Evolutionary conservation across 345 rosid genomes (phyloP).

Genomic region (Citrus cavaleriei): DNA sequence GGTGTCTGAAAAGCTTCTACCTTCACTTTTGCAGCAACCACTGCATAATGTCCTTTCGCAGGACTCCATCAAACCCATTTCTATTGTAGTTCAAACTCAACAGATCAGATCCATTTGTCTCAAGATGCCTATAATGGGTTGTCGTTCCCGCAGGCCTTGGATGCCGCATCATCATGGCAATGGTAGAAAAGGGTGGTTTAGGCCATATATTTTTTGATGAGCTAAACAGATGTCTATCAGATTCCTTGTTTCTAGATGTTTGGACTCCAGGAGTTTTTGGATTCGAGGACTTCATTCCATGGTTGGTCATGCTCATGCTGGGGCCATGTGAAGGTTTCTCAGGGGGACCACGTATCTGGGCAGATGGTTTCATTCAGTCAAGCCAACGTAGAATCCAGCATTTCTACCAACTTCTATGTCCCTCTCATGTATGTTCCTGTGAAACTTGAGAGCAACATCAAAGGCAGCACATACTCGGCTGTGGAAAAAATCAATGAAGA

Average conservation of each 20-base stretch:
- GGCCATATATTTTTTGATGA: conserved; percentile 38
- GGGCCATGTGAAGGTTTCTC: conserved; percentile 26
- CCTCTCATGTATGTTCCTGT: conserved; percentile 13
- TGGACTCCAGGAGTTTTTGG: conserved; percentile 35
- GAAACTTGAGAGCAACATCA: too few species aligned
- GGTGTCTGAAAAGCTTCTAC: background rate
- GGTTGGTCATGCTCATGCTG: conserved; percentile 38
- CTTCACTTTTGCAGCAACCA: conserved; percentile 49
- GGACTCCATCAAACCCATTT: conserved; percentile 36
- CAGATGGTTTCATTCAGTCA: conserved; percentile 80
- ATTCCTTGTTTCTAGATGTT: conserved; percentile 40
- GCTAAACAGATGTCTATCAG: conserved; percentile 51
- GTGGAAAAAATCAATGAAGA: too few species aligned
- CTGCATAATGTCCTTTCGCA: conserved; percentile 71
- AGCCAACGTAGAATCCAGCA: conserved; percentile 83
- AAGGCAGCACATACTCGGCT: too few species aligned
- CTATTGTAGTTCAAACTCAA: conserved; percentile 22
- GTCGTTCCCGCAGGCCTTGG: conserved; percentile 44
- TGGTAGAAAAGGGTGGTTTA: conserved; percentile 53
- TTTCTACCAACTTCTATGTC: conserved; percentile 87
- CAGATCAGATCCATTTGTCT: conserved; percentile 18
- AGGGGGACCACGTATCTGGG: conserved; percentile 56
- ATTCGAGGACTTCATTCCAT: conserved; percentile 29
- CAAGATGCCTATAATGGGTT: conserved; percentile 33
- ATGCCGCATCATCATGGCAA: conserved; percentile 58